A percentile compares a stretch with the other conserved stretches of the same genome.
Conservation (phyloP, 768 basidiomycete species). For the Phanerodontia chrysosporium region DNA sequence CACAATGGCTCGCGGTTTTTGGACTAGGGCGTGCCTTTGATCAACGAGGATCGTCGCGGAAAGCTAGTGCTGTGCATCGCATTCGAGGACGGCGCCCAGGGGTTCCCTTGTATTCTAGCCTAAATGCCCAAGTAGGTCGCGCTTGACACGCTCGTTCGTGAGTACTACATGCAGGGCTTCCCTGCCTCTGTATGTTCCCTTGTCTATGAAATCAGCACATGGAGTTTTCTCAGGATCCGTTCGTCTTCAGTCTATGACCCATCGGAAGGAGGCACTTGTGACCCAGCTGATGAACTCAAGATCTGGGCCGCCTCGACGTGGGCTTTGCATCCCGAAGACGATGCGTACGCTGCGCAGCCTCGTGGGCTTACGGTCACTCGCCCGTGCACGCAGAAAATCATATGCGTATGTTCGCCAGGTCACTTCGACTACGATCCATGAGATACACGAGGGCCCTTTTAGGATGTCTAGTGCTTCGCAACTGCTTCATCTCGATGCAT, state of each 20-base stretch:
- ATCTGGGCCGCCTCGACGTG: not conserved
- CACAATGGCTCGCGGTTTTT: no score
- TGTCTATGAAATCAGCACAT: not conserved
- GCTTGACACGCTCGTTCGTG: not conserved
- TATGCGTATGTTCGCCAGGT: not conserved
- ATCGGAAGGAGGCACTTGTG: not conserved
- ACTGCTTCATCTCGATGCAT: no score
- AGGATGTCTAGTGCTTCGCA: no score
- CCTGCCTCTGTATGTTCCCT: not conserved
- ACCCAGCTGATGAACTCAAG: not conserved
- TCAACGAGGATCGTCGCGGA: not conserved
- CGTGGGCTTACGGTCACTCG: not conserved
- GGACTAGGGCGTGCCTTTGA: not conserved
- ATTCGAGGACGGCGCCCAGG: not conserved
- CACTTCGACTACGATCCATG: no score
- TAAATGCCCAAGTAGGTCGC: not conserved
- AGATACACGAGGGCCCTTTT: no score
- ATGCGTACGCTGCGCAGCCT: not conserved
- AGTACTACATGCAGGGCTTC: not conserved
- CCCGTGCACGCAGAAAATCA: not conserved
- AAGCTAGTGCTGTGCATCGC: not conserved
- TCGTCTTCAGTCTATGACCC: not conserved
- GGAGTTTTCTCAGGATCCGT: not conserved
- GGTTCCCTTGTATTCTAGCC: not conserved
- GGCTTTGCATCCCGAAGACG: not conserved